These are phyloP conservation scores for Colletotrichum navitas DNA, from an alignment of 2,329 filamentous ascomycete species.

Conservation along the genomic window DNA sequence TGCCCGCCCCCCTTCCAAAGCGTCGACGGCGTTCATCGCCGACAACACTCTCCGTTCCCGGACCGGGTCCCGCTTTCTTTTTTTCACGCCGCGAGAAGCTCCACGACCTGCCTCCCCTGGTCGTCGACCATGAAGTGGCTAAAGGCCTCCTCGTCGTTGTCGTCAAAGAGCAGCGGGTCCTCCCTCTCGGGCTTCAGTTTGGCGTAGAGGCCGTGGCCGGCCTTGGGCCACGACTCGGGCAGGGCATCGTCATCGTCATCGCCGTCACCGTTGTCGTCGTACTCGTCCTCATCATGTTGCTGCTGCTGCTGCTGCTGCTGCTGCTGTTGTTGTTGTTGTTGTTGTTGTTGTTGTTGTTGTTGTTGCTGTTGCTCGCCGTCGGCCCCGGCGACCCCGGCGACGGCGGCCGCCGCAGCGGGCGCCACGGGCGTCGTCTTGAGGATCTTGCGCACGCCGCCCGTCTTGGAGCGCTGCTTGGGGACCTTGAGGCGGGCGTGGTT, in stretches of 20 bases:
- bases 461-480: slow-evolving; percentile 49
- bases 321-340: neutral
- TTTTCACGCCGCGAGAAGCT: slow-evolving; percentile 44
- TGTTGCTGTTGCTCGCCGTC: slow-evolving; percentile 25
- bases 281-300: neutral
- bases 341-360: neutral
- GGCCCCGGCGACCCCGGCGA: slow-evolving; percentile 39
- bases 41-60: too few relatives aligned
- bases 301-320: neutral
- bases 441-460: slow-evolving; percentile 51
- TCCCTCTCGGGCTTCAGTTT: slow-evolving; percentile 54
- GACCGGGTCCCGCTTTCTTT: too few relatives aligned
- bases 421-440: slow-evolving; percentile 47
- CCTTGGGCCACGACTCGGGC: slow-evolving; percentile 56
- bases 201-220: slow-evolving; percentile 56
- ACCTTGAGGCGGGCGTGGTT: slow-evolving; percentile 1
- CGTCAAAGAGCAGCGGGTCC: slow-evolving; percentile 55
- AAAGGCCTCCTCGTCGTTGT: slow-evolving; percentile 58
- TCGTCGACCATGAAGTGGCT: slow-evolving; percentile 58
- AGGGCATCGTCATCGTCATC: slow-evolving; percentile 51
- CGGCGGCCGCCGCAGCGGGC: neutral
- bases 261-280: slow-evolving; percentile 22
- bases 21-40: too few relatives aligned
- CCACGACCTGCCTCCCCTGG: slow-evolving; percentile 53
- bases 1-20: too few relatives aligned